Percentiles rank a stretch among this genome's conserved stretches.
Evolutionary conservation across 192 early-diverging fungal genomes (phyloP).

Genomic region (Backusella liffmaniae): DNA sequence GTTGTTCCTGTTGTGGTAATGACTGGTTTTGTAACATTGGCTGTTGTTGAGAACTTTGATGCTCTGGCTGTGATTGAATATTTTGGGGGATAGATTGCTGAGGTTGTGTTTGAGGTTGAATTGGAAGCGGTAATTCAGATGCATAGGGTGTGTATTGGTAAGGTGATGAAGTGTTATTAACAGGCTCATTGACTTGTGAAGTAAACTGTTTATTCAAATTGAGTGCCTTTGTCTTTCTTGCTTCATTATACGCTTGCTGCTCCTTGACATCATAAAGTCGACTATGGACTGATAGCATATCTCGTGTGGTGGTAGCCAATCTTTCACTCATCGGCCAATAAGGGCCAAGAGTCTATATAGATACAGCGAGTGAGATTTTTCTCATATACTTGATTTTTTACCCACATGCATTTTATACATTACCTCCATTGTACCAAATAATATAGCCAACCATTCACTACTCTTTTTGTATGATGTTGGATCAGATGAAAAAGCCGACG

Average conservation of each 20-base stretch:
- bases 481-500: slow-evolving; percentile 20
- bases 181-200: background rate
- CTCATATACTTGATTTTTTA: background rate
- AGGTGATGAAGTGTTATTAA: background rate
- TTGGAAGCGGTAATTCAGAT: background rate
- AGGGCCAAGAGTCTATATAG: background rate
- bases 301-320: slow-evolving; percentile 22
- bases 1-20: background rate
- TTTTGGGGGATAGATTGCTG: background rate
- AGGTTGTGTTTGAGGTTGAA: background rate
- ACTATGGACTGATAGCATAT: slow-evolving; percentile 23
- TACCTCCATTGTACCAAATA: slow-evolving; percentile 16
- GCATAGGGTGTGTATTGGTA: background rate
- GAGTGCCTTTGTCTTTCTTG: background rate
- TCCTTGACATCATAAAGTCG: slow-evolving; percentile 20
- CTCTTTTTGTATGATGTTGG: slow-evolving; percentile 19
- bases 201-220: background rate
- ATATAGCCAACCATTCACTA: slow-evolving; percentile 10
- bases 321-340: slow-evolving; percentile 34
- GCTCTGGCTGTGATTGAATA: background rate
- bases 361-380: background rate
- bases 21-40: background rate
- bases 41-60: background rate
- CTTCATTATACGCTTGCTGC: background rate
- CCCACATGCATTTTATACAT: background rate